A percentile compares a stretch with the other conserved stretches of the same genome.
Conservation (phyloP, 257 asterid species). For the Henckelia pumila region DNA sequence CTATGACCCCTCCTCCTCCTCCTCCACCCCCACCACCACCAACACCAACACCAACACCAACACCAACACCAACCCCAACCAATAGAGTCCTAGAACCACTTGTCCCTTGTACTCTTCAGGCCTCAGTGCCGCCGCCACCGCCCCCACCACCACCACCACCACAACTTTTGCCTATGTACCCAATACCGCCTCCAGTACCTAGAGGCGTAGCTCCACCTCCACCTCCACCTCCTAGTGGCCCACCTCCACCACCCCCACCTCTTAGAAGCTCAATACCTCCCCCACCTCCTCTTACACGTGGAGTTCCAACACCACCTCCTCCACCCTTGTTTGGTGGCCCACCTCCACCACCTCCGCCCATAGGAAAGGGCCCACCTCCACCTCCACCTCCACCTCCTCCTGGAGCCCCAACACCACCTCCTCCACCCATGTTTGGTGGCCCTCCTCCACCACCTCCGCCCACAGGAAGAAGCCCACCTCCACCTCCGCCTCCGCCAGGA, state of each 20-base stretch:
- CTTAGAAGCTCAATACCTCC: constrained; percentile 14
- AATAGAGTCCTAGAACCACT: not conserved
- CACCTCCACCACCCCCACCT: constrained; percentile 53
- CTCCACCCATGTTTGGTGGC: constrained; percentile 30
- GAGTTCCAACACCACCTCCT: constrained; percentile 40
- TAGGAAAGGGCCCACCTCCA: constrained; percentile 13
- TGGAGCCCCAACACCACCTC: constrained; percentile 38
- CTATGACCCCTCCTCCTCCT: constrained; percentile 31
- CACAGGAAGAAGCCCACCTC: constrained; percentile 13
- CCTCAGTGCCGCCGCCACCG: constrained; percentile 31
- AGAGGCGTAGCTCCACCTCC: not conserved
- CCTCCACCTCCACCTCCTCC: constrained; percentile 1
- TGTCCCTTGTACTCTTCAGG: constrained; percentile 25
- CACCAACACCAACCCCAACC: constrained; percentile 27
- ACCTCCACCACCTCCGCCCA: constrained; percentile 26
- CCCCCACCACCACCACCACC: too few species aligned
- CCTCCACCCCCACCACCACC: constrained; percentile 33
- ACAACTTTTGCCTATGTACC: too few species aligned
- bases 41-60: constrained; percentile 28
- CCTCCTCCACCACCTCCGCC: constrained; percentile 54
- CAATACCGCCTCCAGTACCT: constrained; percentile 24
- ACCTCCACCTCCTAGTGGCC: constrained; percentile 23
- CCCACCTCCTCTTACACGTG: constrained; percentile 33
- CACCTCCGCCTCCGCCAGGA: constrained; percentile 6
- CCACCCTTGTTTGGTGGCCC: constrained; percentile 40